Evolutionary conservation across 345 rosid genomes (phyloP).

Genomic region (Heritiera littoralis): DNA sequence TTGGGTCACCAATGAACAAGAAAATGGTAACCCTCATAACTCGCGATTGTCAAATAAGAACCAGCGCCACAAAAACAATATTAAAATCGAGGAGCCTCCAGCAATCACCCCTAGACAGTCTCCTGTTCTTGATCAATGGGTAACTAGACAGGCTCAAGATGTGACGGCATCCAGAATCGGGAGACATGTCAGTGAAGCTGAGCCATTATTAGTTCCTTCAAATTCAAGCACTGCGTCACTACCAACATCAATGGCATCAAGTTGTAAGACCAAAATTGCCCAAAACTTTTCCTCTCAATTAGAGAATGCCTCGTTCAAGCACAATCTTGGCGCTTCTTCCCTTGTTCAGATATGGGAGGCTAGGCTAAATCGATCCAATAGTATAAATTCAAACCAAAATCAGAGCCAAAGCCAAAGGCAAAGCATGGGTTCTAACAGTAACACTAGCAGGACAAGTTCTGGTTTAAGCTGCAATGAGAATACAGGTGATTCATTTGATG

Average conservation of each 20-base stretch:
- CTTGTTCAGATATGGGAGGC: conserved; percentile 97
- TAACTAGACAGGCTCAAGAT: conserved; percentile 44
- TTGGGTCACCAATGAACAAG: conserved; percentile 5
- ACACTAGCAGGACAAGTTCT: conserved; percentile 32
- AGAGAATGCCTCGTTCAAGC: conserved; percentile 1
- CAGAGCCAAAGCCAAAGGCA: conserved; percentile 12
- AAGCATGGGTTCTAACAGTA: background rate
- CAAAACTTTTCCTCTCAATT: conserved; percentile 23
- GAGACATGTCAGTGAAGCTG: conserved; percentile 38
- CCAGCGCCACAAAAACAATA: background rate
- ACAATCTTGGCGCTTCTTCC: conserved; percentile 67
- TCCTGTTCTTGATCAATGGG: conserved; percentile 43
- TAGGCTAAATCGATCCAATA: conserved; percentile 50
- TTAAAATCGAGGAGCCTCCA: background rate
- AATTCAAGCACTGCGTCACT: conserved; percentile 6
- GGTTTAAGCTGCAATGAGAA: conserved; percentile 26
- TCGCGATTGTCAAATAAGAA: conserved; percentile 22
- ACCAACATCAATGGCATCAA: conserved; percentile 18
- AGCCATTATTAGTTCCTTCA: conserved; percentile 7
- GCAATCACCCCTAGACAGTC: conserved; percentile 30
- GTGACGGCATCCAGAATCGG: conserved; percentile 35
- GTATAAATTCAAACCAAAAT: conserved; percentile 29
- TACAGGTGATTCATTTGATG: conserved; percentile 21
- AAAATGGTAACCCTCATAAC: conserved; percentile 9
- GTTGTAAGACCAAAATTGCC: background rate